phyloP scores from a whole-genome alignment of 192 early-diverging fungal species.

The Rhizophlyctis rosea region DNA sequence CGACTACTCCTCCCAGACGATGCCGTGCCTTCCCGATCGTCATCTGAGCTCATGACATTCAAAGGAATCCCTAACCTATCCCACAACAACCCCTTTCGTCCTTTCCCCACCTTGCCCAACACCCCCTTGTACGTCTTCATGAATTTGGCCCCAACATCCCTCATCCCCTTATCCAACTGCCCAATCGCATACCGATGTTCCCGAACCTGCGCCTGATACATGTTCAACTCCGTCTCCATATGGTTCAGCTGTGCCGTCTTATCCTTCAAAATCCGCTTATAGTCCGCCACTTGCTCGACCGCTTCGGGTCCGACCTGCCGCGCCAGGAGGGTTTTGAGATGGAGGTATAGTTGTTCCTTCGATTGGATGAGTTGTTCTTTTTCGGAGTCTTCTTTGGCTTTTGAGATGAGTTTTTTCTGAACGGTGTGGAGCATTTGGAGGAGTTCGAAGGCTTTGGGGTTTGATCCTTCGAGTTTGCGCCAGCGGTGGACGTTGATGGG shows the following conservation, averaged over 20 bases:
- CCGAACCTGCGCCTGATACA: slow-evolving; percentile 55
- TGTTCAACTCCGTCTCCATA: slow-evolving; percentile 59
- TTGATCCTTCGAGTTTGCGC: slow-evolving; percentile 59
- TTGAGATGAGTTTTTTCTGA: slow-evolving; percentile 57
- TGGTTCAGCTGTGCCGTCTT: slow-evolving; percentile 53
- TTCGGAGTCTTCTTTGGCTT: slow-evolving; percentile 47
- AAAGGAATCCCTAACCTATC: no score
- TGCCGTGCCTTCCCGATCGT: slow-evolving; percentile 7
- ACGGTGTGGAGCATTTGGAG: slow-evolving; percentile 57
- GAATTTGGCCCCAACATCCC: slow-evolving; percentile 27
- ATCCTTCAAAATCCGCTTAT: slow-evolving; percentile 53
- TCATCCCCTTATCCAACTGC: slow-evolving; percentile 37
- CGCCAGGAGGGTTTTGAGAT: slow-evolving; percentile 52
- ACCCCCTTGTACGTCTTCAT: slow-evolving; percentile 3
- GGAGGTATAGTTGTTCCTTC: slow-evolving; percentile 54
- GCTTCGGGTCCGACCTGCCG: slow-evolving; percentile 62
- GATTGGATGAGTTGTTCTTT: slow-evolving; percentile 50
- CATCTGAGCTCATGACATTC: slow-evolving; percentile 2
- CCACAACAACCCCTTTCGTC: no score
- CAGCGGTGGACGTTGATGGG: slow-evolving; percentile 66
- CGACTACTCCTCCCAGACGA: not conserved
- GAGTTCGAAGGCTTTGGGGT: slow-evolving; percentile 57
- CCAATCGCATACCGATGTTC: slow-evolving; percentile 49
- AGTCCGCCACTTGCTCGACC: slow-evolving; percentile 55
- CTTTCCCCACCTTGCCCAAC: not conserved